Evolutionary conservation across 805 yeast genomes (phyloP), one percentile per base, ranked within the genome.

Genomic region (Middelhovenomyces tepae): DNA sequence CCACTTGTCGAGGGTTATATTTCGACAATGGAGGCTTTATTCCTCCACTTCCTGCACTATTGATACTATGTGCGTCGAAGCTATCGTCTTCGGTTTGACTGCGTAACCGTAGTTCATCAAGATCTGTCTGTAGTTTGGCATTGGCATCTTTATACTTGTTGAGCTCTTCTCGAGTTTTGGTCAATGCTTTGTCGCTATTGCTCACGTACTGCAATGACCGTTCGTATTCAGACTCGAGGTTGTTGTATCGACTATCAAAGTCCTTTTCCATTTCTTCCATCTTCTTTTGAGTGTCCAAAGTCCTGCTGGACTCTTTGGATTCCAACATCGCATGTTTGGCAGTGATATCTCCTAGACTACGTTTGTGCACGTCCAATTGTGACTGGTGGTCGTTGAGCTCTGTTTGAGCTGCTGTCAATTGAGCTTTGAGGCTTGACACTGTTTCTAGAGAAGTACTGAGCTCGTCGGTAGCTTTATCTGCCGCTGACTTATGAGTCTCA

Each of bases 181-280:
- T 73, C 35, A 86, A 65, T 0, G 95, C 94, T 41, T 69, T 72
- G 36, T 79, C 77, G 9, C 89, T 76, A 51, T 77, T 83, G 45
- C 73, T 73, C 20, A 83, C 78, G 16, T 84, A 74, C 41, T 73
- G 75, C 35, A 82, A 56, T 1, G 91, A 80, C 46, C 77, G 75
- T 42, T 71, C 71, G 58, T 82, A 84, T 48, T 79, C 78, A 5
- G 62, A 69, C 54, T 84, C 89, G 30, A 74, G 50, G 19, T 62
- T 64, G 11, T 38, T 37, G 28, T 61, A 48, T 36, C 59, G 60
- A 0, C 45, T 33, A 21, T 50, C 50, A 43, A 48, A 41, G 35
- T 51, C 38, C 34, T 51, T 25, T 42, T 59, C 49, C 27, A 66
- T 64, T 3, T 40, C 32, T 11, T 64, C 50, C 42, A 73, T 60